Conservation (phyloP, 2,329 filamentous ascomycete genomes). For the Phaeosphaeria sp. region DNA sequence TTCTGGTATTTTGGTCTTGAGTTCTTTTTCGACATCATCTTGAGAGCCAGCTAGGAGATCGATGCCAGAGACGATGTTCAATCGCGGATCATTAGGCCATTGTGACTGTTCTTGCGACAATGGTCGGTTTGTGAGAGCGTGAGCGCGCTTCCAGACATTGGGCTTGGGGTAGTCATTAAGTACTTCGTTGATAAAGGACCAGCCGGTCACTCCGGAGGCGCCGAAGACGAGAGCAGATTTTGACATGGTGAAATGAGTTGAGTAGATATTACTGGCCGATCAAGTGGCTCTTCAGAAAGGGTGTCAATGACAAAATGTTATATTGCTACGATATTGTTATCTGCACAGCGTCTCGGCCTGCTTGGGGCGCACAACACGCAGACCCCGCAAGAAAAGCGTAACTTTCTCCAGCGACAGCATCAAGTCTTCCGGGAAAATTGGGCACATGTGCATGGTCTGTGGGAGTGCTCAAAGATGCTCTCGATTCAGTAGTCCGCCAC, state of each 20-base stretch:
- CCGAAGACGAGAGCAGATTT: constrained; percentile 53
- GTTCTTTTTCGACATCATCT: constrained; percentile 45
- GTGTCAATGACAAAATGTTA: neutral
- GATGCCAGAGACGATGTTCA: constrained; percentile 53
- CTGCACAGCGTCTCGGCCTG: neutral
- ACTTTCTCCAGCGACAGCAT: neutral
- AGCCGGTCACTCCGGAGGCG: constrained; percentile 52
- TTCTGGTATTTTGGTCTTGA: constrained; percentile 43
- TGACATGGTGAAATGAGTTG: constrained; percentile 22
- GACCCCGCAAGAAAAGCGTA: constrained; percentile 3
- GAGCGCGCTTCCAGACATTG: constrained; percentile 46
- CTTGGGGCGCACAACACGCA: neutral
- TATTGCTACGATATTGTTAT: neutral
- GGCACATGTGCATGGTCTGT: neutral
- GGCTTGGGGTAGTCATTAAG: constrained; percentile 46
- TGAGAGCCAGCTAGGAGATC: constrained; percentile 50
- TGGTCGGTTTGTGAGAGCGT: constrained; percentile 52
- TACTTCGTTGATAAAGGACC: constrained; percentile 52
- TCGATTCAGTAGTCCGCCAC: neutral
- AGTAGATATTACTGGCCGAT: neutral
- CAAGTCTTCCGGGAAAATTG: neutral
- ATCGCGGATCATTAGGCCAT: constrained; percentile 50
- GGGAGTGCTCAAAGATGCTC: neutral
- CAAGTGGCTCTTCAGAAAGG: neutral
- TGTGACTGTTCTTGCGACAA: constrained; percentile 36